phyloP scores from a whole-genome alignment of 2,329 filamentous ascomycete genomes.

The Penicillium brevicompactum region DNA sequence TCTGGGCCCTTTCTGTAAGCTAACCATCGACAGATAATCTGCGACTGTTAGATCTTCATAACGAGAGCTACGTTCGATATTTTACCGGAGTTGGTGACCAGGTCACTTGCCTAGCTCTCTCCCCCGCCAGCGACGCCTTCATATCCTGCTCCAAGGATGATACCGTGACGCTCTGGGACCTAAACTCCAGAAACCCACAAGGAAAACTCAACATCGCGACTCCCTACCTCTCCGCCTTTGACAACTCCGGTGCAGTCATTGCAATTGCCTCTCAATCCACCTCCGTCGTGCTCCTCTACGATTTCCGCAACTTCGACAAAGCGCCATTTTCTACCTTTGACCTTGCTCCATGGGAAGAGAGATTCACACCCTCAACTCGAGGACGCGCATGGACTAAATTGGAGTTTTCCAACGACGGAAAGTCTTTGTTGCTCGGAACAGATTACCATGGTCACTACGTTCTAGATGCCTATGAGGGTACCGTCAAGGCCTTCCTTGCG shows the following conservation, averaged over 20 bases:
- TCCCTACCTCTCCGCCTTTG: slow-evolving; percentile 83
- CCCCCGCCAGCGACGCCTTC: slow-evolving; percentile 86
- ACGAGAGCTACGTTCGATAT: slow-evolving; percentile 95
- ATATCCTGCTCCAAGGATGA: slow-evolving; percentile 90
- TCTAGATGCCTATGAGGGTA: slow-evolving; percentile 88
- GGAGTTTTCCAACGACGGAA: slow-evolving; percentile 96
- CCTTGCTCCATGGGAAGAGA: slow-evolving; percentile 61
- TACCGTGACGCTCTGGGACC: slow-evolving; percentile 88
- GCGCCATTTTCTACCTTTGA: slow-evolving; percentile 87
- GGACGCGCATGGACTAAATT: slow-evolving; percentile 75
- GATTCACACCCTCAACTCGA: slow-evolving; percentile 52
- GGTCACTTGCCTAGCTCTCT: slow-evolving; percentile 81
- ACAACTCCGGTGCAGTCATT: slow-evolving; percentile 89
- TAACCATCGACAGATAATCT: slow-evolving; percentile 59
- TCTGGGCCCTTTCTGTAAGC: not conserved
- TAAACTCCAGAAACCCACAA: slow-evolving; percentile 75
- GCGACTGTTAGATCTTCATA: slow-evolving; percentile 83
- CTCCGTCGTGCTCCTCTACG: slow-evolving; percentile 83
- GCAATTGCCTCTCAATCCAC: slow-evolving; percentile 82
- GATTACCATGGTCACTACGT: slow-evolving; percentile 84
- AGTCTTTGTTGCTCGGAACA: slow-evolving; percentile 80
- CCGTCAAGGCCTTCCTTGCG: slow-evolving; percentile 70
- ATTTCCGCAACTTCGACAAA: slow-evolving; percentile 91
- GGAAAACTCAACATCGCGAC: slow-evolving; percentile 79
- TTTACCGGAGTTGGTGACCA: slow-evolving; percentile 85